phyloP scores from a whole-genome alignment of 441 rosid species.

The Pelargonium myrrhifolium region DNA sequence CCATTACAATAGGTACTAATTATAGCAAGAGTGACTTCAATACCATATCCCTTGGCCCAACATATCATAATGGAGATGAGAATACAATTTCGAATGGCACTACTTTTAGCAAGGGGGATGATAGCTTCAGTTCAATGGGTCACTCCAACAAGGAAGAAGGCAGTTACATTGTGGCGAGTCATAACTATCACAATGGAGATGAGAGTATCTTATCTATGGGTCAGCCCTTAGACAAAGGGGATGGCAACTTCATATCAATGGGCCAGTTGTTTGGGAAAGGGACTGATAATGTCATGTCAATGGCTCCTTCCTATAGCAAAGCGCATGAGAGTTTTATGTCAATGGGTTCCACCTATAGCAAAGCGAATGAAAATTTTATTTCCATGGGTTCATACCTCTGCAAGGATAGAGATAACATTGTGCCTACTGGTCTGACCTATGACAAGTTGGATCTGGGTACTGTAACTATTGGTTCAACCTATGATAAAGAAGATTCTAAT shows the following conservation, averaged over 20 bases:
- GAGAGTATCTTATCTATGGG: constrained; percentile 41
- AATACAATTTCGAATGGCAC: constrained; percentile 24
- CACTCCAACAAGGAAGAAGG: constrained; percentile 41
- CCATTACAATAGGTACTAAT: constrained; percentile 21
- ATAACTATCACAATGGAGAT: constrained; percentile 34
- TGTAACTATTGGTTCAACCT: constrained; percentile 23
- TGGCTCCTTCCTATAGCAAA: constrained; percentile 36
- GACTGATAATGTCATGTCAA: constrained; percentile 28
- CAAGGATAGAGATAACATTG: constrained; percentile 31
- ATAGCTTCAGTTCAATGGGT: constrained; percentile 40
- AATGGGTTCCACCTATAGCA: constrained; percentile 28
- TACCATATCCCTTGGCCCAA: constrained; percentile 26
- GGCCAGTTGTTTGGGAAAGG: constrained; percentile 34
- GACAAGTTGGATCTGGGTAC: constrained; percentile 43
- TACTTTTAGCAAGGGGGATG: constrained; percentile 31
- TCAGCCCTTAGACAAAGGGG: constrained; percentile 41
- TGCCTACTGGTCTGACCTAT: constrained; percentile 30
- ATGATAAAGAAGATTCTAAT: constrained; percentile 26
- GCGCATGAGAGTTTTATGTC: constrained; percentile 34
- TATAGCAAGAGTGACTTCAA: constrained; percentile 26
- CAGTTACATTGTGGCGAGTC: constrained; percentile 30
- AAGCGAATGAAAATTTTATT: constrained; percentile 30
- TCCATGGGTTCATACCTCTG: constrained; percentile 38
- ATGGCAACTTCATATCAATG: constrained; percentile 31
- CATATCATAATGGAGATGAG: constrained; percentile 24